Base-by-base conservation (phyloP, 768 basidiomycete genomes). In the Antrodiella citrinella region DNA sequence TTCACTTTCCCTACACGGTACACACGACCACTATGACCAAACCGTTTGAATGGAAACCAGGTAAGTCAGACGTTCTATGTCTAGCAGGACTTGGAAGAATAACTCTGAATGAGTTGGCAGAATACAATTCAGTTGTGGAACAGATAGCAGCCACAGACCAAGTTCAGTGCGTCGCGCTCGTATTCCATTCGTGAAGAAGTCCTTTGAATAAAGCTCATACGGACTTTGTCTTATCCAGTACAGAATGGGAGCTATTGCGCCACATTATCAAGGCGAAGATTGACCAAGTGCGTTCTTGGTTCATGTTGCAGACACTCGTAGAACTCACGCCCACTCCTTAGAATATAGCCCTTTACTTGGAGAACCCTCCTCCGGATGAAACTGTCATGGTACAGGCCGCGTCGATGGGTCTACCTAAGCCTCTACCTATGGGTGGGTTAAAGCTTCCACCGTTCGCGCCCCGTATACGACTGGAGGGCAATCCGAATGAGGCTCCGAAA, bases 361-460 rank as follows among this genome's bases (percentile, higher is more conserved):
- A 18, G 59, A 69, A 24, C 43, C 65, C 41, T 43, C 41, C 41
- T 5, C 15, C 15, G 19, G 41, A 43, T 43, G 41, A 43, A 9
- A 43, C 41, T 9, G 18, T 18, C 7, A 10, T 18, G 7, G 18
- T 43, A 5, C 41, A 18, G n/a, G 41, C 41, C 7, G 41, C 41
- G n/a, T 43, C 41, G 10, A 9, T n/a, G 41, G 41, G 41, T 7
- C 41, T 22, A 26, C 72, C 73, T 24, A 72, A 63, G 41, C 60
- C 58, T 3, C 59, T 62, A 24, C 65, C 61, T 22, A 68, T 69
- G 13, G 88, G 81, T 7, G 86, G 85, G 35, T 69, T 84, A 24
- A 84, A 77, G 59, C 65, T 86, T 11, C 79, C 87, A 11, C 86
- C 91, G 1, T 91, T 90, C 60, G 80, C 81, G 20, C 76, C 79